A percentile compares a stretch with the other conserved stretches of the same genome.
Conservation (phyloP, 2,329 filamentous ascomycete genomes). For the Lasiodiplodia theobromae region DNA sequence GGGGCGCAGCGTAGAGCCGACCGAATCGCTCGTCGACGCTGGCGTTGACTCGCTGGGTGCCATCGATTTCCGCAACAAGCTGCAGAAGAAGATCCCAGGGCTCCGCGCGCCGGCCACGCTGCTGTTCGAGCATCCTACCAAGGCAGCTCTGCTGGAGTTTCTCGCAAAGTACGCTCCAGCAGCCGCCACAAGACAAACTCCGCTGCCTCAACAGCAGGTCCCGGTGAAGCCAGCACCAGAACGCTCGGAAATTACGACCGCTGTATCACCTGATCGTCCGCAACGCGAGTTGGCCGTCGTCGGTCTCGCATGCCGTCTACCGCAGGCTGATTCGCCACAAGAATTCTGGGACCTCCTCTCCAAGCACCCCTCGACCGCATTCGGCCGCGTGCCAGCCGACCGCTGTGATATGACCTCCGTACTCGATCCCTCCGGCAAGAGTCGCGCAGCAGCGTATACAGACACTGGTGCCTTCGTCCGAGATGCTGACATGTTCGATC, state of each 20-base stretch:
- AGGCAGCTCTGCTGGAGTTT: background rate
- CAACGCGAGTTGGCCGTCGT: background rate
- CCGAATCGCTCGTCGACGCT: conserved; percentile 34
- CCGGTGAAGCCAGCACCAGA: too few species aligned
- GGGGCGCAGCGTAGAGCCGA: background rate
- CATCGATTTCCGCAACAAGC: conserved; percentile 46
- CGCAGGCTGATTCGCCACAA: background rate
- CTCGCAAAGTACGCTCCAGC: background rate
- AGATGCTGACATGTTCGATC: conserved; percentile 32
- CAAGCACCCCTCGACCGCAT: background rate
- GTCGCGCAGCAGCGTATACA: background rate
- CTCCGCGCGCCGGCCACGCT: background rate
- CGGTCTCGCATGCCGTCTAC: background rate
- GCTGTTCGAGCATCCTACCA: background rate
- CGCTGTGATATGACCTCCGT: background rate
- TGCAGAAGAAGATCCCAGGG: too few species aligned
- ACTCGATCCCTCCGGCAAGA: background rate
- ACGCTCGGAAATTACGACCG: too few species aligned
- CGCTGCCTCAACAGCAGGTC: too few species aligned
- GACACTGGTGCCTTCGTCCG: conserved; percentile 30
- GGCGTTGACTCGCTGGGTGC: conserved; percentile 44
- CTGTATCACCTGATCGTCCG: background rate
- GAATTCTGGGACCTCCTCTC: background rate
- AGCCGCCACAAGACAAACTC: background rate
- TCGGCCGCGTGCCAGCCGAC: background rate